Conservation (phyloP, 495 filamentous ascomycete genomes). For the Xylaria flabelliformis region DNA sequence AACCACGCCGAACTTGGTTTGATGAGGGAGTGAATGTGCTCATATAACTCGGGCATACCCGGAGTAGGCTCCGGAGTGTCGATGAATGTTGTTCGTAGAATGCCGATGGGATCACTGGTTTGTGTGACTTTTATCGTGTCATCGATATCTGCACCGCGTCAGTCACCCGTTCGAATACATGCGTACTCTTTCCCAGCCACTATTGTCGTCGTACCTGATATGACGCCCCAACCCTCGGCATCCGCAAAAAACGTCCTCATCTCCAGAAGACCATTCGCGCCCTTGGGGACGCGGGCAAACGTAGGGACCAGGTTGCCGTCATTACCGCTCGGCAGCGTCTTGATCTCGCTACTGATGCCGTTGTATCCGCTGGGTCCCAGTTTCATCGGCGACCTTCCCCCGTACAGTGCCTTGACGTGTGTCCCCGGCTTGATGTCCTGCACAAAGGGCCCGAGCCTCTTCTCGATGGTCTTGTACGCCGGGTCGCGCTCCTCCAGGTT, state of each 20-base stretch:
- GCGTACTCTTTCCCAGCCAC: background rate
- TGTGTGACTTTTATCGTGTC: slow-evolving; percentile 94
- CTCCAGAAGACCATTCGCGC: slow-evolving; percentile 54
- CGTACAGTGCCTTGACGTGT: slow-evolving; percentile 60
- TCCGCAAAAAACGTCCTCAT: slow-evolving; percentile 76
- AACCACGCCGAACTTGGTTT: slow-evolving; percentile 76
- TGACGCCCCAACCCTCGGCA: slow-evolving; percentile 82
- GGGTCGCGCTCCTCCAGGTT: slow-evolving; percentile 69
- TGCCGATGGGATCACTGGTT: slow-evolving; percentile 77
- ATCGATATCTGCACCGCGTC: slow-evolving; percentile 71
- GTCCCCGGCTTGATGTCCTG: slow-evolving; percentile 74
- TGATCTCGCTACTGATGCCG: slow-evolving; percentile 70
- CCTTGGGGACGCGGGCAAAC: slow-evolving; percentile 53
- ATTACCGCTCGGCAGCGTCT: slow-evolving; percentile 48
- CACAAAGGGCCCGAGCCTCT: slow-evolving; percentile 77
- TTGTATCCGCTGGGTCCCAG: slow-evolving; percentile 73
- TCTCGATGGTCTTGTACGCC: slow-evolving; percentile 67
- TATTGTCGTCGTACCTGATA: slow-evolving; percentile 64
- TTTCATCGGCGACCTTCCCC: slow-evolving; percentile 57
- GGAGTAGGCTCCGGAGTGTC: slow-evolving; percentile 71
- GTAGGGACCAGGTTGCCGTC: slow-evolving; percentile 52
- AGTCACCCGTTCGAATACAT: slow-evolving; percentile 17
- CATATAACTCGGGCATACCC: slow-evolving; percentile 88
- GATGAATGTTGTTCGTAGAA: slow-evolving; percentile 83
- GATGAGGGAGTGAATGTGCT: slow-evolving; percentile 59